These are phyloP conservation scores for Fusarium anthophilum DNA, from an alignment of 2,329 filamentous ascomycete genomes.

Conservation along the genomic window DNA sequence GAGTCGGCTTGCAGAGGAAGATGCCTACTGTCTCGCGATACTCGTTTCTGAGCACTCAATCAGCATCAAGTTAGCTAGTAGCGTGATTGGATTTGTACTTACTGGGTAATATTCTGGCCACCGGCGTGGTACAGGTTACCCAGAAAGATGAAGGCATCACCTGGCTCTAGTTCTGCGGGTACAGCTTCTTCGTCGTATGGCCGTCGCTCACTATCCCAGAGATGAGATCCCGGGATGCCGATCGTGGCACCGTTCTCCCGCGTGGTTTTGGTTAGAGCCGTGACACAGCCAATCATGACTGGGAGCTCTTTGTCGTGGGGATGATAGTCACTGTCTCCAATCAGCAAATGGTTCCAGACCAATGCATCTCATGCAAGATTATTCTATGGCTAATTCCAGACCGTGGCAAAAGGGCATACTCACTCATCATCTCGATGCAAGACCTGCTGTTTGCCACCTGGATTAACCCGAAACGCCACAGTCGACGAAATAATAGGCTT, in stretches of 20 bases:
- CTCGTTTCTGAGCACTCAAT: not conserved
- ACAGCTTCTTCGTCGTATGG: conserved; percentile 51
- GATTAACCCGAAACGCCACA: conserved; percentile 51
- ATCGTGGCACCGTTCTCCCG: conserved; percentile 53
- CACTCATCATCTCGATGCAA: conserved; percentile 45
- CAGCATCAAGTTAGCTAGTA: not conserved
- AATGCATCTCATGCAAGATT: too few relatives aligned
- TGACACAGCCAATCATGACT: conserved; percentile 26
- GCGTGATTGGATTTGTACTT: not conserved
- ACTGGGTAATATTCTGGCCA: conserved; percentile 48
- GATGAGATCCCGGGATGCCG: conserved; percentile 53
- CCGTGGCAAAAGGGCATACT: not conserved
- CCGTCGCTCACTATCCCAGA: conserved; percentile 51
- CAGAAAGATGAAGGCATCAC: conserved; percentile 52
- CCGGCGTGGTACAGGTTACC: conserved; percentile 54
- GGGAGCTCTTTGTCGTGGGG: conserved; percentile 3
- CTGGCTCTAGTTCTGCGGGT: conserved; percentile 51
- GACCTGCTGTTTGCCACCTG: conserved; percentile 51
- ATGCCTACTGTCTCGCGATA: conserved; percentile 22
- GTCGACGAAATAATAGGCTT: conserved; percentile 51
- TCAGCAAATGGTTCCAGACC: not conserved
- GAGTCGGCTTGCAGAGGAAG: conserved; percentile 21
- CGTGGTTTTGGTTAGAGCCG: conserved; percentile 52
- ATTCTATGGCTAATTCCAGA: not conserved
- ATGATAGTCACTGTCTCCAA: conserved; percentile 2